phyloP scores from a whole-genome alignment of 345 rosid genomes.

The Leavenworthia alabamica region DNA sequence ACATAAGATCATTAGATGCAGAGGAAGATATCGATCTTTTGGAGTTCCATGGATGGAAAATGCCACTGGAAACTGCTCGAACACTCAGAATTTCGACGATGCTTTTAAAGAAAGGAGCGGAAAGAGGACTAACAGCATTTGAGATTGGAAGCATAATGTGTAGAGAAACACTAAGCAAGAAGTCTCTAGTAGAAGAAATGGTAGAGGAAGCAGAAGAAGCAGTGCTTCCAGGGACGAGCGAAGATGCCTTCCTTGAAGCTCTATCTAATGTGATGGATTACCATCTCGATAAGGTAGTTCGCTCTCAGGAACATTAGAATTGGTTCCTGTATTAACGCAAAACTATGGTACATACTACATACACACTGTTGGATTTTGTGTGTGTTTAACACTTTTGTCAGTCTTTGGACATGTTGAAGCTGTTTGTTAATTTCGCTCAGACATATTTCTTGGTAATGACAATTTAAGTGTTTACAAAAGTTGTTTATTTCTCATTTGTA shows the following conservation, averaged over 20 bases:
- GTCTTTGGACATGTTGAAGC: too few relatives aligned
- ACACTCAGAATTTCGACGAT: constrained; percentile 66
- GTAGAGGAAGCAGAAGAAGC: constrained; percentile 32
- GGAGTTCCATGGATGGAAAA: too few relatives aligned
- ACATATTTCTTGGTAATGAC: constrained; percentile 22
- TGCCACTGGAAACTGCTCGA: constrained; percentile 48
- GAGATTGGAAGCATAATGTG: constrained; percentile 76
- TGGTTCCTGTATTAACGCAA: constrained; percentile 23
- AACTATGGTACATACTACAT: constrained; percentile 17
- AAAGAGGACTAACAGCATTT: constrained; percentile 67
- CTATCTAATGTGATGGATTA: constrained; percentile 26
- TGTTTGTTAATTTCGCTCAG: too few relatives aligned
- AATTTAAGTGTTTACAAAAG: constrained; percentile 3
- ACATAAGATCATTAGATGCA: constrained; percentile 59
- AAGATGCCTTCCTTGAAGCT: constrained; percentile 22
- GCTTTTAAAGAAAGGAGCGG: constrained; percentile 79
- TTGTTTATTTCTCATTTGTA: background rate
- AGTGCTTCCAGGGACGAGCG: constrained; percentile 31
- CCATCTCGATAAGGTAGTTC: constrained; percentile 27
- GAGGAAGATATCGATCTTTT: too few relatives aligned
- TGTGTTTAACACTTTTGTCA: too few relatives aligned
- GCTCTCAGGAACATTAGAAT: constrained; percentile 23
- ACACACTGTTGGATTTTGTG: too few relatives aligned
- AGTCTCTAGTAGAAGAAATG: constrained; percentile 41
- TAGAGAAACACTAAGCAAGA: constrained; percentile 50